Evolutionary conservation across 106 monocot species (phyloP).

Genomic region (Narthecium ossifragum): DNA sequence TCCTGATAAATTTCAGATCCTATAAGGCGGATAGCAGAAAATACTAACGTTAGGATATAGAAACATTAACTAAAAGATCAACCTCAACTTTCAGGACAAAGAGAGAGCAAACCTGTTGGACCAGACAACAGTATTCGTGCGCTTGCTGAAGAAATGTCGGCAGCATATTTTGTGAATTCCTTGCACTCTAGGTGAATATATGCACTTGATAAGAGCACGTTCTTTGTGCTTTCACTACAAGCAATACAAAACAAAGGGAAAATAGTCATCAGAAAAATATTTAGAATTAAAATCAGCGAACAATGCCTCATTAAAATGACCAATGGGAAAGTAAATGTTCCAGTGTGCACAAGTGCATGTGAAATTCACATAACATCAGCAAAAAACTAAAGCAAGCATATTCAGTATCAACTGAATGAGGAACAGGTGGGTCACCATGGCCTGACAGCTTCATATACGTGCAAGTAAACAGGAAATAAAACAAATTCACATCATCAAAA

Average conservation of each 20-base stretch:
- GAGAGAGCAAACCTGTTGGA: slow-evolving; percentile 48
- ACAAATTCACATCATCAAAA: too few species aligned
- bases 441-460: too few species aligned
- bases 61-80: slow-evolving; percentile 7
- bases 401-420: too few species aligned
- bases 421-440: too few species aligned
- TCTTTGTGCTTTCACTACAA: slow-evolving; percentile 79
- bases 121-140: slow-evolving; percentile 79
- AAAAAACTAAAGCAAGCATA: too few species aligned
- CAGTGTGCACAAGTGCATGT: too few species aligned
- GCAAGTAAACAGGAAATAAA: too few species aligned
- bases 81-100: too few species aligned
- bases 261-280: background rate
- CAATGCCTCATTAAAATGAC: background rate
- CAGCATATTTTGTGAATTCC: slow-evolving; percentile 64
- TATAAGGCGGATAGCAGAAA: slow-evolving; percentile 20
- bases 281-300: background rate
- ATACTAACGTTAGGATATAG: background rate
- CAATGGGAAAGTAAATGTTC: background rate
- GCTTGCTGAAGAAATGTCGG: slow-evolving; percentile 68
- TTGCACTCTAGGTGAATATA: slow-evolving; percentile 86
- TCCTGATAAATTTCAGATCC: slow-evolving; percentile 99
- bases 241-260: slow-evolving; percentile 5
- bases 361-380: too few species aligned
- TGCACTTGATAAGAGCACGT: slow-evolving; percentile 64